Evolutionary conservation across 768 basidiomycete genomes (phyloP), one percentile per base, ranked within the genome.

Genomic region (Tulasnella sp.): DNA sequence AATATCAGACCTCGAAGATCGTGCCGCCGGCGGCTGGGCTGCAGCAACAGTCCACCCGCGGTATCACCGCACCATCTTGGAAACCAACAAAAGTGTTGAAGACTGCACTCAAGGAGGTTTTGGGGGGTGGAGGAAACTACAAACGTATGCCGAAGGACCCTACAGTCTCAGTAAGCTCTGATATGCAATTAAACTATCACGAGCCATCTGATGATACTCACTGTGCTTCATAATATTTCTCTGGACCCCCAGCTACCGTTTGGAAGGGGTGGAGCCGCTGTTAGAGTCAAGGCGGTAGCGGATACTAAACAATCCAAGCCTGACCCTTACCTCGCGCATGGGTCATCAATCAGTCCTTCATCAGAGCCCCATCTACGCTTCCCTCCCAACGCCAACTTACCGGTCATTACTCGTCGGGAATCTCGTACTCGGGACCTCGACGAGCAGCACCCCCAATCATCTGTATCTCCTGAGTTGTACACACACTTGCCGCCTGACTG

Each of bases 61-160:
- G n/a, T 30, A n/a, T 27, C 10, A 10, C 12, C 21, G 7, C 24
- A n/a, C 15, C 34, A 38, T 31, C 27, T 46, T 38, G 29, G 19
- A 59, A 42, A 41, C n/a, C 45, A 7, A 49, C 34, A 41, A 59
- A 51, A 24, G 31, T 46, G 24, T 22, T 59, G 30, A 59, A 50
- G 29, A 30, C 17, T 22, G 57, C 38, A 12, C 38, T 59, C 4
- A 59, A 59, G 29, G 57, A 59, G 42, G 38, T 59, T 9, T 34
- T 59, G n/a, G 57, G 57, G 5, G 57, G 57, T 21, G 57, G 57
- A 2, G 57, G 57, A 11, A 59, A 59, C 31, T 27, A 59, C 34
- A 29, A 59, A 46, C 34, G 31, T 30, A 24, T 49, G 15, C 46
- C 57, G 25, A 59, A 59, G 38, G 57, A 59, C 49, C 24, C 57